Evolutionary conservation across 257 asterid species (phyloP), one percentile per base, ranked within the genome.

Genomic region (Prunella vulgaris): DNA sequence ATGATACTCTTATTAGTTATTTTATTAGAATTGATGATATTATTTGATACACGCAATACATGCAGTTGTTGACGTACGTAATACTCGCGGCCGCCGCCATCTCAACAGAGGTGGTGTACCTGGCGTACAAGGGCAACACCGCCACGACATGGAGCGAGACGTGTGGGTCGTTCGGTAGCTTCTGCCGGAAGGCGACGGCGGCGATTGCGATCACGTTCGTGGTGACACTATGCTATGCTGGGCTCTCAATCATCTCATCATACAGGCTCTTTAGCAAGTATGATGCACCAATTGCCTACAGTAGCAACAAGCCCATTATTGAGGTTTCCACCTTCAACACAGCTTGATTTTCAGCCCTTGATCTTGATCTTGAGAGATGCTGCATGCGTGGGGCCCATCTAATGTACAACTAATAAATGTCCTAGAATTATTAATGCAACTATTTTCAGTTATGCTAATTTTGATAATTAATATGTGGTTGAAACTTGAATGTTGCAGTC

Each of bases 231-330:
- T 88, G 93, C 72, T 88, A 90, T 60, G 88, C 86, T 1, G 90
- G 77, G 57, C 88, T 90, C 1, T 85, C 97, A 0, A 75, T 93
- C 52, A 77, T 93, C 38, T 90, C 96, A 3, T 88, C 97, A 2
- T 86, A 88, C 35, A 83, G 95, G 40, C 93, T 93, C 30, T 93
- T 93, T 82, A 86, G 87, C 95, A 90, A 90, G 53, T 93, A 80
- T 40, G 98, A 90, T 42, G 84, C 96, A 25, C 97, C 98, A 0
- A 51, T 84, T 28, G 82, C 84, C 14, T 75, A 66, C 69, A 46
- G 70, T 33, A 37, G 20, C 3, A 53, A 73, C 78, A 82, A 80
- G 59, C 95, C 82, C 52, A 76, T 3, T 35, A 9, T 83, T 13
- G 88, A 89, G 78, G 49, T 79, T 27, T 66, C 90, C 17, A 65